Evolutionary conservation across 169 alveolate species (phyloP).

Genomic region (Plasmodium berghei): DNA sequence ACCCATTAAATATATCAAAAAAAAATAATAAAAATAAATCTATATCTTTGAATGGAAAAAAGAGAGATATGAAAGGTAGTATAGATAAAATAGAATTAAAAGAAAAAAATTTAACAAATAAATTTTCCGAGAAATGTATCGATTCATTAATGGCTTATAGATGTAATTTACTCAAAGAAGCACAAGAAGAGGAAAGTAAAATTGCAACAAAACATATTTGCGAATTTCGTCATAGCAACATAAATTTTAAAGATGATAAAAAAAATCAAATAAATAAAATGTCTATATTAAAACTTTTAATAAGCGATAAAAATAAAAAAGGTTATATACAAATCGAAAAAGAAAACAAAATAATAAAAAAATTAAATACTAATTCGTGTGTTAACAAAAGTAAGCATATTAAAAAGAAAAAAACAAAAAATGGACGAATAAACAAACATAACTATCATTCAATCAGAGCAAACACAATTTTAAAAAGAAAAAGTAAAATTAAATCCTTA

Average conservation of each 20-base stretch:
- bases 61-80: not conserved
- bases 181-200: not conserved
- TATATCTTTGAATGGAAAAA: not conserved
- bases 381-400: not conserved
- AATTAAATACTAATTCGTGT: not conserved
- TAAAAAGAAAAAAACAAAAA: not conserved
- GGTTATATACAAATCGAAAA: slow-evolving; percentile 17
- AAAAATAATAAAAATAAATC: not conserved
- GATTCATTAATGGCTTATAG: slow-evolving; percentile 7
- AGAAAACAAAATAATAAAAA: slow-evolving; percentile 4
- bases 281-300: slow-evolving; percentile 21
- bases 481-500: not conserved
- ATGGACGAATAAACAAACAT: not conserved
- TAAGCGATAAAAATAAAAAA: slow-evolving; percentile 36
- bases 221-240: slow-evolving; percentile 19
- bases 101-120: not conserved
- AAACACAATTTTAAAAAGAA: not conserved
- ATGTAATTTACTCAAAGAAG: not conserved
- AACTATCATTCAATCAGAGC: not conserved
- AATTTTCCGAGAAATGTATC: not conserved
- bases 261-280: slow-evolving; percentile 6
- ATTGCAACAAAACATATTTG: slow-evolving; percentile 7
- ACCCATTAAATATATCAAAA: not conserved
- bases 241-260: slow-evolving; percentile 26
- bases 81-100: not conserved